Base-by-base conservation (phyloP, 148 eudicot species). In the Fagopyrum homotropicum region DNA sequence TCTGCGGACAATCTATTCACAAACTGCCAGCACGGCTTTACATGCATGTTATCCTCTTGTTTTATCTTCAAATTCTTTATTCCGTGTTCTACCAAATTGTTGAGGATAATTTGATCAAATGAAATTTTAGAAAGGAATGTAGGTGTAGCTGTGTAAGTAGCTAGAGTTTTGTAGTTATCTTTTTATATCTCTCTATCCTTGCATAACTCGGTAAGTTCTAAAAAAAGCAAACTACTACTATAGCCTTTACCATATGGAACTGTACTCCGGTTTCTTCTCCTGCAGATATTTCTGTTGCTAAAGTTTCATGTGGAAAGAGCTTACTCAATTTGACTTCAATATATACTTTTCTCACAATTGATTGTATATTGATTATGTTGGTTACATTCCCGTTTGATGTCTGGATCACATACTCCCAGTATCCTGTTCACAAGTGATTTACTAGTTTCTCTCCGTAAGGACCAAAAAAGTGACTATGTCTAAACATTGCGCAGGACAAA, bases 401-500 rank as follows among this genome's bases (percentile, higher is more conserved):
- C 54, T 50, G 14, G 12, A 9, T 50, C 54, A 50, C 14, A 50
- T 50, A 3, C 12, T 55, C 60, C 22, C 22, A n/a, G 15, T 12
- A 55, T 55, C 22, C 22, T 55, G 22, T 16, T 55, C 59, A 55
- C 22, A 4, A 55, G 60, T 55, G 5, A 5, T 55, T 55, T 55
- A 16, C 6, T 6, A 16, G 17, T 4, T 19, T 9, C 46, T 11
- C 4, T 40, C 46, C 10, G 19, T 16, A 22, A 40, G 46, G 45
- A 8, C 46, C 9, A 69, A 29, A 76, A 6, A 59, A 59, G 10
- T 59, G 30, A 59, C 64, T 15, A 22, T 8, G 16, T 55, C 22
- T 55, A 16, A 16, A 40, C 73, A 72, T 6, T 55, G 76, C 81
- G 81, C 88, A 93, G 98, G 98, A 93, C 72, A 91, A 85, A 81